These are phyloP conservation scores for Lodderomyces orthopsilosis DNA, from an alignment of 1,139 yeast genomes.

Conservation along the genomic window DNA sequence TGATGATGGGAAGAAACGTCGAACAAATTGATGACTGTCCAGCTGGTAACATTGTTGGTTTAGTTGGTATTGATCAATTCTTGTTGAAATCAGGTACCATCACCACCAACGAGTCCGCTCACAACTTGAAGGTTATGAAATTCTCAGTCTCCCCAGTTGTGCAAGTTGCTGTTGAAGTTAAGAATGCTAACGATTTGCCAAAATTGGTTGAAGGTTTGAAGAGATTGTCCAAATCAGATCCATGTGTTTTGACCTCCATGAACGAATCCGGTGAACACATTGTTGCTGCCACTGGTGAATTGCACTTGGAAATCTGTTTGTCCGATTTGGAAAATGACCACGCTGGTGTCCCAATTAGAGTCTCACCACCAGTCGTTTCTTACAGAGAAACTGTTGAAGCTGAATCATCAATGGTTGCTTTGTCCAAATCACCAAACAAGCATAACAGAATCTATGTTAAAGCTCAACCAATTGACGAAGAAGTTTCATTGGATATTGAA, in stretches of 20 bases:
- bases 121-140: constrained; percentile 99
- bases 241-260: constrained; percentile 90
- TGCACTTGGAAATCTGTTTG: constrained; percentile 98
- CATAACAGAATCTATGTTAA: constrained; percentile 99
- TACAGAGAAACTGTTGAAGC: constrained; percentile 98
- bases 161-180: constrained; percentile 98
- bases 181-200: constrained; percentile 99
- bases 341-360: constrained; percentile 98
- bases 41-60: constrained; percentile 99
- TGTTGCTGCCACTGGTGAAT: constrained; percentile 99
- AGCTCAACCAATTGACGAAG: constrained; percentile 96
- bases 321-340: constrained; percentile 96
- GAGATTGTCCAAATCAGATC: constrained; percentile 99
- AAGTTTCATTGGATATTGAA: constrained; percentile 90
- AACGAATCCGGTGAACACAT: constrained; percentile 98
- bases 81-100: constrained; percentile 98
- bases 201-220: constrained; percentile 99
- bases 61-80: constrained; percentile 99
- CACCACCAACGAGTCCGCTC: constrained; percentile 94
- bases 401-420: constrained; percentile 93
- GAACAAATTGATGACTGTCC: constrained; percentile 99
- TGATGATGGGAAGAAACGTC: constrained; percentile 99
- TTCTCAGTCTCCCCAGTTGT: constrained; percentile 99
- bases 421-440: constrained; percentile 99
- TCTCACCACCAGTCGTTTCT: constrained; percentile 96